Evolutionary conservation across 2,329 filamentous ascomycete species (phyloP).

Genomic region (Aspergillus ruber): DNA sequence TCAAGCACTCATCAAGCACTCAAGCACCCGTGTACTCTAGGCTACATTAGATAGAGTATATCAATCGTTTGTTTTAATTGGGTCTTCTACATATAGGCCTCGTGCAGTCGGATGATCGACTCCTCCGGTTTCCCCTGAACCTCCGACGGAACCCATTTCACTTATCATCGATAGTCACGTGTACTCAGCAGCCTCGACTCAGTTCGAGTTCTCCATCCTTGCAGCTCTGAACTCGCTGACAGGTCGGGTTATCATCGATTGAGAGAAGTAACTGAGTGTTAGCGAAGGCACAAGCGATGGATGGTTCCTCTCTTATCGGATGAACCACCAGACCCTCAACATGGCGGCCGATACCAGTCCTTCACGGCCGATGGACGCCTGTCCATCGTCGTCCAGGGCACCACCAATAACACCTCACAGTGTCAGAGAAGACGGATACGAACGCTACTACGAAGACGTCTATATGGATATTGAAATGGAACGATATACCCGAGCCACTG

Average conservation of each 20-base stretch:
- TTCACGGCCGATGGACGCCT: not conserved
- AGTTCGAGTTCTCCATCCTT: too few species aligned
- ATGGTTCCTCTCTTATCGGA: constrained; percentile 7
- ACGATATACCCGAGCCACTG: constrained; percentile 17
- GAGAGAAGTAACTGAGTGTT: not conserved
- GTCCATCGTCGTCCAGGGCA: constrained; percentile 4
- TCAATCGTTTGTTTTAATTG: too few species aligned
- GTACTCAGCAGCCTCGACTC: not conserved
- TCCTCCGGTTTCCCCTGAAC: too few species aligned
- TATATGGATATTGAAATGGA: not conserved
- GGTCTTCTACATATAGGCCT: too few species aligned
- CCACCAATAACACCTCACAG: not conserved
- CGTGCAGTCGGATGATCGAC: too few species aligned
- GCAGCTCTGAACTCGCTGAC: too few species aligned
- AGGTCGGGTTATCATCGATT: too few species aligned
- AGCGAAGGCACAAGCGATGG: not conserved
- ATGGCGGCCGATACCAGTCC: constrained; percentile 21
- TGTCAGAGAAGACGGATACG: not conserved
- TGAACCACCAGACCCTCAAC: constrained; percentile 33
- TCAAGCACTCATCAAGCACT: too few species aligned
- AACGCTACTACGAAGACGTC: not conserved
- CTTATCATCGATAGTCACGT: too few species aligned
- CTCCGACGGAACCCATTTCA: too few species aligned
- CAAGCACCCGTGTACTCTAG: too few species aligned
- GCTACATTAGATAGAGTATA: too few species aligned